A percentile compares a stretch with the other conserved stretches of the same genome.
Evolutionary conservation across 495 filamentous ascomycete genomes (phyloP).

Genomic region (Tetracladium setigerum): DNA sequence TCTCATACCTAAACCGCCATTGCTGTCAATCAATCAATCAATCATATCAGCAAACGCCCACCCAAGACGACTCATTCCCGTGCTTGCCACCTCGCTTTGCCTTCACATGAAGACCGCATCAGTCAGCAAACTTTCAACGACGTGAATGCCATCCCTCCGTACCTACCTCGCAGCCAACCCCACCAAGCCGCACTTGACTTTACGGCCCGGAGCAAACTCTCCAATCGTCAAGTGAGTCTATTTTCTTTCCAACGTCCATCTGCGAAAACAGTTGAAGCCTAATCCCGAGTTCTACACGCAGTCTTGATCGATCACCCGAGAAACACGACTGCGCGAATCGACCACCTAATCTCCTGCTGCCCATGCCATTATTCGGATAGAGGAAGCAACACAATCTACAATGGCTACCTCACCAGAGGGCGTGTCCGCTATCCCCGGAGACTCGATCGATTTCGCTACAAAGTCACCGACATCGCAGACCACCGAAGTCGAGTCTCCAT

Average conservation of each 20-base stretch:
- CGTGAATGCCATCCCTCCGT: too few species aligned
- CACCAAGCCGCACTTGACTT: background rate
- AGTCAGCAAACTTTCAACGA: too few species aligned
- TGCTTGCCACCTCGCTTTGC: too few species aligned
- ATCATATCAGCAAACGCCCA: too few species aligned
- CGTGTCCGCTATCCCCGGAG: conserved; percentile 8
- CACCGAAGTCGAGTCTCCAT: conserved; percentile 23
- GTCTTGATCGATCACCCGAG: too few species aligned
- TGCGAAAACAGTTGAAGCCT: too few species aligned
- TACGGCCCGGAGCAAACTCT: background rate
- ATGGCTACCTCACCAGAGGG: conserved; percentile 17
- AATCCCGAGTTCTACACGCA: too few species aligned
- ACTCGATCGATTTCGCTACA: conserved; percentile 14
- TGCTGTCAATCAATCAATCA: too few species aligned
- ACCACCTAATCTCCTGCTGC: background rate
- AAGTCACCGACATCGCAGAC: conserved; percentile 1
- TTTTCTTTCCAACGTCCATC: background rate
- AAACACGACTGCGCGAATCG: background rate
- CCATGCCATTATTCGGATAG: conserved; percentile 13
- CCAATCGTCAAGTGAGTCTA: background rate
- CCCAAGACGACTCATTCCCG: too few species aligned
- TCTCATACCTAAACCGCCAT: too few species aligned
- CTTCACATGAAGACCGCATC: too few species aligned
- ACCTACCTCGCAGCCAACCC: background rate
- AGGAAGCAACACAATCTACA: conserved; percentile 1